phyloP scores from a whole-genome alignment of 176 grass and related monocot species.

The Avena eriantha region DNA sequence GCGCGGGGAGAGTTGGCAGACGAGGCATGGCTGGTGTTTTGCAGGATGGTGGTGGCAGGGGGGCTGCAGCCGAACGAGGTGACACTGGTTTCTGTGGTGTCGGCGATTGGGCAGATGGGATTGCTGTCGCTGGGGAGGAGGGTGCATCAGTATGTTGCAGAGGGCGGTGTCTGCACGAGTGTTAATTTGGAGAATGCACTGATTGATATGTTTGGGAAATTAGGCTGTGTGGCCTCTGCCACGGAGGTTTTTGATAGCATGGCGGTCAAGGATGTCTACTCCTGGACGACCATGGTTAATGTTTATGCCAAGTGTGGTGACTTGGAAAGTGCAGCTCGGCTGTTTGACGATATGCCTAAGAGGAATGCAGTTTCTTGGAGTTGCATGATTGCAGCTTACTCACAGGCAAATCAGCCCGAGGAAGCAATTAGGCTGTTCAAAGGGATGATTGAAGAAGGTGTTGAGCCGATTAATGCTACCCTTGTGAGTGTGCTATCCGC shows the following conservation, averaged over 20 bases:
- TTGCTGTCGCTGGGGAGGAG: slow-evolving; percentile 39
- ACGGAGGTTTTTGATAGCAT: slow-evolving; percentile 65
- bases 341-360: slow-evolving; percentile 61
- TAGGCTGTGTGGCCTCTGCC: slow-evolving; percentile 46
- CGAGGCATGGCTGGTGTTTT: slow-evolving; percentile 59
- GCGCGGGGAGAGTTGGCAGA: slow-evolving; percentile 14
- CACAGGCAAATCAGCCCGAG: slow-evolving; percentile 51
- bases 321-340: slow-evolving; percentile 37
- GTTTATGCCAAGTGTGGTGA: slow-evolving; percentile 60
- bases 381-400: slow-evolving; percentile 63
- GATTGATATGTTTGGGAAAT: slow-evolving; percentile 70
- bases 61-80: slow-evolving; percentile 43
- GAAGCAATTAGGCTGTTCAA: slow-evolving; percentile 57
- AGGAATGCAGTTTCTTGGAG: slow-evolving; percentile 71
- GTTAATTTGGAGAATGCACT: slow-evolving; percentile 56
- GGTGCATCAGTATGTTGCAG: slow-evolving; percentile 43
- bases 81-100: slow-evolving; percentile 49
- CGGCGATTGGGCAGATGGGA: slow-evolving; percentile 60
- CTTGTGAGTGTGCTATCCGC: slow-evolving; percentile 61
- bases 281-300: slow-evolving; percentile 71
- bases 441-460: slow-evolving; percentile 52
- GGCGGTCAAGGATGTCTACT: slow-evolving; percentile 60
- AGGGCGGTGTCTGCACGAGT: neutral
- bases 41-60: slow-evolving; percentile 50
- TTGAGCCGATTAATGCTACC: slow-evolving; percentile 66